Evolutionary conservation across 441 rosid genomes (phyloP).

Genomic region (Eutrema salsugineum): DNA sequence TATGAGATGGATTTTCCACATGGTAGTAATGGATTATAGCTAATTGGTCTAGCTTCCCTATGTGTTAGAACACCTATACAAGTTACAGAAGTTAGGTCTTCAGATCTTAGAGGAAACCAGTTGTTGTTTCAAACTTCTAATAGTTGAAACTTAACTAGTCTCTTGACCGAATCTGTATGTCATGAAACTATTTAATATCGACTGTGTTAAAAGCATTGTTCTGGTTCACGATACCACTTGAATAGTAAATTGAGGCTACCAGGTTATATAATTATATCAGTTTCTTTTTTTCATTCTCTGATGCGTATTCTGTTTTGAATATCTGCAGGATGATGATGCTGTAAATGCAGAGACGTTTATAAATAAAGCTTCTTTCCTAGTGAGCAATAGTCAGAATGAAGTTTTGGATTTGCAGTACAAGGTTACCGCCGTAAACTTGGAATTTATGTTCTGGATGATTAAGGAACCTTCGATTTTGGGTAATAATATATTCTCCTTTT

Average conservation of each 20-base stretch:
- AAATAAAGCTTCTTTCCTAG: slow-evolving; percentile 97
- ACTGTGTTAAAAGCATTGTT: not conserved
- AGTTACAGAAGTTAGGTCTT: not conserved
- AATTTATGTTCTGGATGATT: slow-evolving; percentile 1
- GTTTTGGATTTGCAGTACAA: slow-evolving; percentile 87
- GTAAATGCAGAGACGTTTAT: slow-evolving; percentile 96
- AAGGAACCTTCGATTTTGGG: not conserved
- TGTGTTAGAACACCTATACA: not conserved
- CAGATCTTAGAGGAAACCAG: not conserved
- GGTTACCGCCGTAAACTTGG: slow-evolving; percentile 36
- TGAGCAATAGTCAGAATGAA: slow-evolving; percentile 96
- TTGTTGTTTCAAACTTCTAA: not conserved
- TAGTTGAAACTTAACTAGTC: not conserved
- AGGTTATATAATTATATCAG: not conserved
- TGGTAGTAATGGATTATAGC: not conserved
- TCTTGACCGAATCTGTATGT: not conserved
- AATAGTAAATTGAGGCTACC: not conserved
- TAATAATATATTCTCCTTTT: not conserved
- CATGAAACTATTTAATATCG: not conserved
- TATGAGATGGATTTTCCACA: not conserved
- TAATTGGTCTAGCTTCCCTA: not conserved
- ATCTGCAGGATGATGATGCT: slow-evolving; percentile 92
- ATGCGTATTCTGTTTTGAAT: slow-evolving; percentile 13
- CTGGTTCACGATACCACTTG: not conserved
- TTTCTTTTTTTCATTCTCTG: not conserved